Conservation (phyloP, 1,284 basidiomycete genomes). For the Fistulina hepatica region DNA sequence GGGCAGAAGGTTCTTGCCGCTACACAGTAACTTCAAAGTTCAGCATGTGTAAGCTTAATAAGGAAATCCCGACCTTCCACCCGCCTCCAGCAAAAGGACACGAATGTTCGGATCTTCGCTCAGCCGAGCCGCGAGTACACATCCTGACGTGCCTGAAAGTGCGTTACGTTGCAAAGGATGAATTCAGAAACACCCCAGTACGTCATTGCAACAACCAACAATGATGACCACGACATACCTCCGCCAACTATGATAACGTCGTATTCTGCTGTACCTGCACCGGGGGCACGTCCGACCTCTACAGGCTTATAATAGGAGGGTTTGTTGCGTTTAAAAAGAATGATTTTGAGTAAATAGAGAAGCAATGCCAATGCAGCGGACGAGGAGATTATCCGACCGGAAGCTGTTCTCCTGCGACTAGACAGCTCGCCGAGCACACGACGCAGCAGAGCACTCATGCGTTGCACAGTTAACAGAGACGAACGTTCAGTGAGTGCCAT, state of each 20-base stretch:
- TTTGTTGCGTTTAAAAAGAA: background rate
- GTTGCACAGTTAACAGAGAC: too few relatives aligned
- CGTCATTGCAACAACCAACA: background rate
- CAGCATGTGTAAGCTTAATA: background rate
- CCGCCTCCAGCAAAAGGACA: slow-evolving; percentile 56
- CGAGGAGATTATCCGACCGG: background rate
- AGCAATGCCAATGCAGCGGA: background rate
- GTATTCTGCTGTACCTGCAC: slow-evolving; percentile 22
- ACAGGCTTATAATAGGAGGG: slow-evolving; percentile 4
- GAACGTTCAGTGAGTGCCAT: too few relatives aligned
- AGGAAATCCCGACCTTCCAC: slow-evolving; percentile 36
- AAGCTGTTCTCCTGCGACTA: too few relatives aligned
- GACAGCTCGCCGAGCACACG: too few relatives aligned
- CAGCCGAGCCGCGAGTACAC: slow-evolving; percentile 53
- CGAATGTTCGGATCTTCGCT: slow-evolving; percentile 45
- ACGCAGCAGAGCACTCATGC: too few relatives aligned
- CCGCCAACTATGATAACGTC: slow-evolving; percentile 58
- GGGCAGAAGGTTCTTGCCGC: slow-evolving; percentile 28
- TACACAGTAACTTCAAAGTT: slow-evolving; percentile 11
- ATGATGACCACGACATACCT: slow-evolving; percentile 28
- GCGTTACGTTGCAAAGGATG: too few relatives aligned
- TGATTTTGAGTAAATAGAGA: background rate
- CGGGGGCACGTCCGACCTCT: slow-evolving; percentile 11
- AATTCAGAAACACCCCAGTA: too few relatives aligned
- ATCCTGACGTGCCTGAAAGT: slow-evolving; percentile 53